Conservation (phyloP, 495 filamentous ascomycete genomes). For the Podospora pseudopauciseta region DNA sequence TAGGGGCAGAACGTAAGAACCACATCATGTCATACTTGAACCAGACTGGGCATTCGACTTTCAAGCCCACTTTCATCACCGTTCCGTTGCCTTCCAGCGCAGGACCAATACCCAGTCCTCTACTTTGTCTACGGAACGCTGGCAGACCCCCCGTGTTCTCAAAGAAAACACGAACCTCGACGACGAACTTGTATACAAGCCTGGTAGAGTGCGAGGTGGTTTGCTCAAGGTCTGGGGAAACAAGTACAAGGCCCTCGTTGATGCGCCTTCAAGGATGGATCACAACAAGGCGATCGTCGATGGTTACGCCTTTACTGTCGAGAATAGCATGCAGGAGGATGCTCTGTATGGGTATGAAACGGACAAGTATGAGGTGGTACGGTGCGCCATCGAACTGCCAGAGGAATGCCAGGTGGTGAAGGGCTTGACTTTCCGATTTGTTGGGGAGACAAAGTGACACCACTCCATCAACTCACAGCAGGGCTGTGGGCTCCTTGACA, state of each 20-base stretch:
- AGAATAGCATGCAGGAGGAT: conserved; percentile 36
- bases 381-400: conserved; percentile 34
- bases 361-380: conserved; percentile 42
- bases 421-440: conserved; percentile 19
- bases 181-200: conserved; percentile 10
- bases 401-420: neutral
- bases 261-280: conserved; percentile 22
- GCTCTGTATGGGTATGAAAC: conserved; percentile 38
- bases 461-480: no score
- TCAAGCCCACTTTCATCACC: conserved; percentile 32
- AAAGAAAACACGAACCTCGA: conserved; percentile 19
- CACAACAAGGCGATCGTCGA: conserved; percentile 16
- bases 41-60: conserved; percentile 4
- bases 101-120: conserved; percentile 43
- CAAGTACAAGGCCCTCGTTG: conserved; percentile 42
- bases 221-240: conserved; percentile 35
- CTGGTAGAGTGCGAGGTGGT: conserved; percentile 29
- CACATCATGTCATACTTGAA: conserved; percentile 1
- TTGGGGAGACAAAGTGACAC: conserved; percentile 5
- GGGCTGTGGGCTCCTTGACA: no score
- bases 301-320: conserved; percentile 39
- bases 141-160: conserved; percentile 27
- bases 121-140: conserved; percentile 45
- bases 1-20: conserved; percentile 3
- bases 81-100: conserved; percentile 27